Evolutionary conservation across 495 filamentous ascomycete genomes (phyloP).

Genomic region (Lepidopterella palustris): DNA sequence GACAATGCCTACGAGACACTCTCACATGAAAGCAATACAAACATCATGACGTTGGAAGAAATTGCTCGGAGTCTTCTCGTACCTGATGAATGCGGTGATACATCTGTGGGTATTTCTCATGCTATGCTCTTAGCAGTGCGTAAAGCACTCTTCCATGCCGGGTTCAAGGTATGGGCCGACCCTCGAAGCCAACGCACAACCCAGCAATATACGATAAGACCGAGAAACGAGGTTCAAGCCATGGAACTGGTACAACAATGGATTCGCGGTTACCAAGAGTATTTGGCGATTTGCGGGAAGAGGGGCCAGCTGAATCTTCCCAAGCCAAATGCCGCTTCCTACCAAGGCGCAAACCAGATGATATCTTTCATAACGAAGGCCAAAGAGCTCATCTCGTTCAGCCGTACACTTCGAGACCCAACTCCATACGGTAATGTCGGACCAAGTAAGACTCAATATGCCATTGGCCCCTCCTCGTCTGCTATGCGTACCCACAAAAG

Average conservation of each 20-base stretch:
- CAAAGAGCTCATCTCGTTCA: slow-evolving; percentile 56
- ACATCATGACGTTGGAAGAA: slow-evolving; percentile 55
- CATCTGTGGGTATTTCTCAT: slow-evolving; percentile 38
- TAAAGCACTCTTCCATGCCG: slow-evolving; percentile 50
- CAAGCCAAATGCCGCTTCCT: no score
- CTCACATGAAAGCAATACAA: slow-evolving; percentile 32
- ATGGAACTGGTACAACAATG: slow-evolving; percentile 48
- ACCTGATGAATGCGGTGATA: slow-evolving; percentile 26
- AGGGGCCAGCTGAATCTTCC: neutral
- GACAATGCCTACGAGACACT: slow-evolving; percentile 38
- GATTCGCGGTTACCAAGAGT: slow-evolving; percentile 54
- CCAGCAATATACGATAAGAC: slow-evolving; percentile 44
- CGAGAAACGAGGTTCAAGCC: slow-evolving; percentile 41
- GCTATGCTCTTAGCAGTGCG: slow-evolving; percentile 63
- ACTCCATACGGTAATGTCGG: slow-evolving; percentile 49
- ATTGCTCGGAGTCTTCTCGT: slow-evolving; percentile 52
- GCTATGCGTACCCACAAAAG: neutral
- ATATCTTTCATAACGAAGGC: slow-evolving; percentile 60
- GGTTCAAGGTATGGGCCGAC: slow-evolving; percentile 46
- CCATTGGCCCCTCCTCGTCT: slow-evolving; percentile 29
- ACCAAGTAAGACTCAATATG: slow-evolving; percentile 39
- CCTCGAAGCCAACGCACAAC: slow-evolving; percentile 33
- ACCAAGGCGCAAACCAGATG: slow-evolving; percentile 36
- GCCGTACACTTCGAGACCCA: slow-evolving; percentile 55
- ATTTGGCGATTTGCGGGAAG: slow-evolving; percentile 31